Conservation (phyloP, 1,284 basidiomycete genomes). For the Trichosporon sp. region DNA sequence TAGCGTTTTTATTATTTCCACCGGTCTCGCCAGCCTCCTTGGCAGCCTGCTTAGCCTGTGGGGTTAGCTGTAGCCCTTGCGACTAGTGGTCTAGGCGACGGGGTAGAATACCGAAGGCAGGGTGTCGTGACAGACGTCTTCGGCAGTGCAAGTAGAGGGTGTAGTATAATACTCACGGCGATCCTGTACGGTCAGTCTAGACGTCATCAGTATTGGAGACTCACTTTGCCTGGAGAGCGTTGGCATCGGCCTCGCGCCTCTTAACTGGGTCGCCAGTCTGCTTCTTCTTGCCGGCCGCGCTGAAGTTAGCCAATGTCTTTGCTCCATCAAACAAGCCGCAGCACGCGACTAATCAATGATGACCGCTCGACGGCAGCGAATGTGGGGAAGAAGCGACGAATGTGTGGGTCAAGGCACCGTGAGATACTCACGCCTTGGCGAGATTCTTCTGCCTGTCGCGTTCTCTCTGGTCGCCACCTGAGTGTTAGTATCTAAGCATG, state of each 20-base stretch:
- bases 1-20: constrained; percentile 12
- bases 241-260: constrained; percentile 19
- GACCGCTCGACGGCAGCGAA: not conserved
- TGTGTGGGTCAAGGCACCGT: not conserved
- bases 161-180: constrained; percentile 9
- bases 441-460: constrained; percentile 19
- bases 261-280: constrained; percentile 13
- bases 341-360: not conserved
- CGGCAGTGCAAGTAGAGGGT: not conserved
- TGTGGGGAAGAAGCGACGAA: not conserved
- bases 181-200: constrained; percentile 11
- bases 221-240: constrained; percentile 25
- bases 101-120: no score
- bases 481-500: not conserved
- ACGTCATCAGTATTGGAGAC: not conserved
- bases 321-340: no score
- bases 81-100: no score
- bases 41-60: constrained; percentile 18
- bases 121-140: not conserved
- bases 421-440: constrained; percentile 22
- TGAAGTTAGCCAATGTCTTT: not conserved
- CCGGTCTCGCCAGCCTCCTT: constrained; percentile 8
- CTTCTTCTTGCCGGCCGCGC: constrained; percentile 14
- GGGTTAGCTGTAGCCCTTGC: not conserved
- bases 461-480: constrained; percentile 26